phyloP scores from a whole-genome alignment of 2,329 filamentous ascomycete genomes.

The Aspergillus sp. region DNA sequence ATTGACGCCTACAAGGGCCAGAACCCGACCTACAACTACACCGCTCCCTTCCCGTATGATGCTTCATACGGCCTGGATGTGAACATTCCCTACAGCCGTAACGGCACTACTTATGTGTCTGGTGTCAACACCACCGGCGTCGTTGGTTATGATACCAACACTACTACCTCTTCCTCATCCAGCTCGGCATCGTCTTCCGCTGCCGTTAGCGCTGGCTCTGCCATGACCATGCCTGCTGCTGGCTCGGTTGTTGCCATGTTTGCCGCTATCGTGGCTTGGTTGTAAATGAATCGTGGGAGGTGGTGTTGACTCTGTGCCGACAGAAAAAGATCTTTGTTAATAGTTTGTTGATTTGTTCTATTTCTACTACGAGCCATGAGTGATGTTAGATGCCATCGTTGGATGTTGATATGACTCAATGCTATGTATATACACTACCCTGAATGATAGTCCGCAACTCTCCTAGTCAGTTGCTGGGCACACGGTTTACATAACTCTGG shows the following conservation, averaged over 20 bases:
- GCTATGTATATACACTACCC: background rate
- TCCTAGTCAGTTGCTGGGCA: no score
- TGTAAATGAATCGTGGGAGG: background rate
- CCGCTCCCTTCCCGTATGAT: constrained; percentile 30
- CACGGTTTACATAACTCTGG: accelerated
- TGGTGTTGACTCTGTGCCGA: background rate
- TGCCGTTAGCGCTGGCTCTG: background rate
- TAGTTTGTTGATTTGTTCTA: background rate
- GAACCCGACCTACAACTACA: constrained; percentile 34
- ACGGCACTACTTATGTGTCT: constrained; percentile 3
- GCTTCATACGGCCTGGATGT: constrained; percentile 19
- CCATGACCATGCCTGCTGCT: background rate
- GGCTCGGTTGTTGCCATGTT: background rate
- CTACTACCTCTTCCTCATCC: background rate
- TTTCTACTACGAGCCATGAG: background rate
- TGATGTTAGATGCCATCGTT: background rate
- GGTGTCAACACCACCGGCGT: constrained; percentile 1
- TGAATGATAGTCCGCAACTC: background rate
- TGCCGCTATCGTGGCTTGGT: background rate
- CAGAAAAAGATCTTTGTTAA: background rate
- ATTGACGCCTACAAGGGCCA: constrained; percentile 28
- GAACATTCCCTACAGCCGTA: constrained; percentile 10
- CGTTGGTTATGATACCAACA: background rate
- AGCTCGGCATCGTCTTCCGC: background rate
- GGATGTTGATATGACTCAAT: background rate